These are phyloP conservation scores for Petunia axillaris DNA, from an alignment of 257 asterid species.

Conservation along the genomic window DNA sequence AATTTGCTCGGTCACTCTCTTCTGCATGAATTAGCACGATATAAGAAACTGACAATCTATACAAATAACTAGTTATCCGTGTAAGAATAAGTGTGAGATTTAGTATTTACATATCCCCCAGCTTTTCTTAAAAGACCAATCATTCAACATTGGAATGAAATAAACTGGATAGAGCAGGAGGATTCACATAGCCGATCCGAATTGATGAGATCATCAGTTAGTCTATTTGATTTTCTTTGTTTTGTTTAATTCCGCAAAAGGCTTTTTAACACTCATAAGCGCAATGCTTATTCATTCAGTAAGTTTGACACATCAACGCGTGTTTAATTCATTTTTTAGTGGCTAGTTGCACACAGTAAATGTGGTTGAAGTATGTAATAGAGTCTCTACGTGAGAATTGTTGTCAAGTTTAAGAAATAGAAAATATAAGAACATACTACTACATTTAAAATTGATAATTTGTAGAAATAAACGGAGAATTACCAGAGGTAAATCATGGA, in stretches of 20 bases:
- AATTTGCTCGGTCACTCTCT: conserved; percentile 79
- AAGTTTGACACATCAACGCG: too few relatives aligned
- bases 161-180: neutral
- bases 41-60: conserved; percentile 12
- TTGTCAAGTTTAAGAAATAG: too few relatives aligned
- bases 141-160: neutral
- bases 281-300: too few relatives aligned
- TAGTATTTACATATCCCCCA: neutral
- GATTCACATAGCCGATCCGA: neutral
- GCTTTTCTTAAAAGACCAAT: neutral
- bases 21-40: conserved; percentile 48
- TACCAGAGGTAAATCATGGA: conserved; percentile 70
- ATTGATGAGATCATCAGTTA: neutral
- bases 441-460: too few relatives aligned
- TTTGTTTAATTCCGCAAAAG: too few relatives aligned
- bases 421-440: too few relatives aligned
- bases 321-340: too few relatives aligned
- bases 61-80: neutral
- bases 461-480: neutral
- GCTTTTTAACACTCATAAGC: too few relatives aligned
- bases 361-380: too few relatives aligned
- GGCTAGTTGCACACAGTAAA: too few relatives aligned
- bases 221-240: too few relatives aligned
- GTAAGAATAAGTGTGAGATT: neutral
- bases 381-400: too few relatives aligned